Percentiles rank a stretch among this genome's conserved stretches.
These are phyloP conservation scores for Allium fistulosum DNA, from an alignment of 106 monocot genomes.

Conservation along the genomic window DNA sequence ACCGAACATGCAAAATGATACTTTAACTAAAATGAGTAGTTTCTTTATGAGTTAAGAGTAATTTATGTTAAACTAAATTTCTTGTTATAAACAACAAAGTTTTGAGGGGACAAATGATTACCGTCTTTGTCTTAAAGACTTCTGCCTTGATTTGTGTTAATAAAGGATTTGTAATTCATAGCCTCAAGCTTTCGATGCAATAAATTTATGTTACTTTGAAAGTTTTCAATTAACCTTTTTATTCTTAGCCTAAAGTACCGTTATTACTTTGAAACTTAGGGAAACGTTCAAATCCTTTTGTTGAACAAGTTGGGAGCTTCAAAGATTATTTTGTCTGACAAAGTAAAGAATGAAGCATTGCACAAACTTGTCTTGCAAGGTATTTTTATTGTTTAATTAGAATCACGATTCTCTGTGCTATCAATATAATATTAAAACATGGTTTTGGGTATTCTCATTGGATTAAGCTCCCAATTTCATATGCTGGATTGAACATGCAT, in stretches of 20 bases:
- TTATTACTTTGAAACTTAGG: slow-evolving; percentile 34
- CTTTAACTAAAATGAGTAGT: background rate
- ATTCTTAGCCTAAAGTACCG: background rate
- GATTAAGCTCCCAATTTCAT: slow-evolving; percentile 1
- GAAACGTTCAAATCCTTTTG: slow-evolving; percentile 73
- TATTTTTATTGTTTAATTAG: slow-evolving; percentile 7
- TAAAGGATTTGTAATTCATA: too few relatives aligned
- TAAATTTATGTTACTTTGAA: too few relatives aligned
- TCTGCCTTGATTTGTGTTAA: too few relatives aligned
- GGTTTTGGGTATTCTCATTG: background rate
- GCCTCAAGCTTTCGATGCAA: too few relatives aligned
- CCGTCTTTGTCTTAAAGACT: too few relatives aligned
- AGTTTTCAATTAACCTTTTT: background rate
- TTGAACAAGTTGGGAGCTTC: slow-evolving; percentile 88
- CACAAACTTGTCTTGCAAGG: slow-evolving; percentile 83
- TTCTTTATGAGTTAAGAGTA: background rate
- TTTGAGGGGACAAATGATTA: too few relatives aligned
- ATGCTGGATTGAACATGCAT: slow-evolving; percentile 11
- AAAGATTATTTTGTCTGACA: slow-evolving; percentile 31
- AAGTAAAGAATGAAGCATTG: slow-evolving; percentile 41
- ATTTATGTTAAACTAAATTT: background rate
- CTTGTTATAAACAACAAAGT: background rate
- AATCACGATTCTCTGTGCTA: background rate
- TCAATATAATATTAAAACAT: background rate
- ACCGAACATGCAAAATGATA: background rate